Percentiles rank a stretch among this genome's conserved stretches.
These are phyloP conservation scores for Uronychia binucleata DNA, from an alignment of 73 alveolate genomes.

Conservation along the genomic window DNA sequence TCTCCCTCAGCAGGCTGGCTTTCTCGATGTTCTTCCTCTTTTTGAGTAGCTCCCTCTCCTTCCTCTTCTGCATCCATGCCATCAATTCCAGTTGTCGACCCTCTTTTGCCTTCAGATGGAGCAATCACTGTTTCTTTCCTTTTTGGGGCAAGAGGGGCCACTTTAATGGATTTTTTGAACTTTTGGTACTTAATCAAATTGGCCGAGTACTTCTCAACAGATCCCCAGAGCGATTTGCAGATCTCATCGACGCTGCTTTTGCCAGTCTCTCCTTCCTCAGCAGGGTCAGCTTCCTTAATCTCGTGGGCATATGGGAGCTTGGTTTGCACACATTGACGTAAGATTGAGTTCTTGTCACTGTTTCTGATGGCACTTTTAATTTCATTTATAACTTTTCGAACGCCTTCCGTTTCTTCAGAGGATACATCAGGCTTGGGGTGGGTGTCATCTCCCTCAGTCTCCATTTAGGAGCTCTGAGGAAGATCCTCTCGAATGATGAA, in stretches of 20 bases:
- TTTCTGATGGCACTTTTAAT: background rate
- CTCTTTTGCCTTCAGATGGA: background rate
- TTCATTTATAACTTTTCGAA: background rate
- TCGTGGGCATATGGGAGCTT: constrained; percentile 11
- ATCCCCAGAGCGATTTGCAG: background rate
- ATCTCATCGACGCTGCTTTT: background rate
- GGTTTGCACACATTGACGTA: background rate
- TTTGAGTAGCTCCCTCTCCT: background rate
- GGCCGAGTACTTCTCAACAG: background rate
- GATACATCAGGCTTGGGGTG: background rate
- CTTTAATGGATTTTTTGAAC: constrained; percentile 19
- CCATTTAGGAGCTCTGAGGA: background rate
- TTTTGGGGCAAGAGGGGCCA: constrained; percentile 42
- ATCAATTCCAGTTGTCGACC: background rate
- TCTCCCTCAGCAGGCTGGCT: constrained; percentile 1
- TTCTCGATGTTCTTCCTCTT: background rate
- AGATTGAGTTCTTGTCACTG: background rate
- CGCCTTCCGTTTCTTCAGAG: background rate
- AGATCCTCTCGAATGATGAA: constrained; percentile 3
- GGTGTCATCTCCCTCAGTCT: constrained; percentile 22
- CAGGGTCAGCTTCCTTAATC: constrained; percentile 17
- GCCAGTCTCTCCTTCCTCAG: constrained; percentile 22
- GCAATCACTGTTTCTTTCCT: background rate
- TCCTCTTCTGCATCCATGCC: background rate
- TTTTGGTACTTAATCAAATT: constrained; percentile 13